A percentile compares a stretch with the other conserved stretches of the same genome.
phyloP scores from a whole-genome alignment of 257 asterid species.

The Knoxia roxburghii region DNA sequence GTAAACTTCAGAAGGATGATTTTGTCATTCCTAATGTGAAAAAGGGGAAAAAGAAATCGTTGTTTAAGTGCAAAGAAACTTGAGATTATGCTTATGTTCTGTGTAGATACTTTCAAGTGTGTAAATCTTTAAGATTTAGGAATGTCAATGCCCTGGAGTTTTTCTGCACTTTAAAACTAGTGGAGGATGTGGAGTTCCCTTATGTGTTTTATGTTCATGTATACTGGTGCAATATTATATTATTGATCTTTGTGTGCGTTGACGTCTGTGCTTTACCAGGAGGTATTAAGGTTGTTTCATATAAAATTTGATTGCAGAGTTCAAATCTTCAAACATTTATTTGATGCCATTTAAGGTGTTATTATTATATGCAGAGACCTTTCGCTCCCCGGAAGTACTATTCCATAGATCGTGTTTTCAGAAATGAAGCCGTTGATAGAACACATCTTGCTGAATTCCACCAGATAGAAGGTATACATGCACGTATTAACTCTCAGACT shows the following conservation, averaged over 20 bases:
- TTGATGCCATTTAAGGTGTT: slow-evolving; percentile 11
- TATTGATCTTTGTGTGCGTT: too few relatives aligned
- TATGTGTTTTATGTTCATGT: background rate
- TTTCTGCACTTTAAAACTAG: background rate
- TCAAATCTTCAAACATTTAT: background rate
- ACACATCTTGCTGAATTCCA: slow-evolving; percentile 99
- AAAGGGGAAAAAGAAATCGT: background rate
- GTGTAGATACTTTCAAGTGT: background rate
- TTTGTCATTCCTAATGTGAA: background rate
- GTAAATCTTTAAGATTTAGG: background rate
- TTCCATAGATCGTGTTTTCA: slow-evolving; percentile 93
- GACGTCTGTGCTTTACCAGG: too few relatives aligned
- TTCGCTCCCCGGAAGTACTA: slow-evolving; percentile 84
- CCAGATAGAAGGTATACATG: slow-evolving; percentile 83
- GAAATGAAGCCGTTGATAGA: slow-evolving; percentile 98
- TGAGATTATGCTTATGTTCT: background rate
- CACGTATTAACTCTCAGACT: background rate
- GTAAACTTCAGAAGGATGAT: background rate
- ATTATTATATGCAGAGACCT: slow-evolving; percentile 47
- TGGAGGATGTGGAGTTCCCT: background rate
- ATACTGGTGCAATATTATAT: too few relatives aligned
- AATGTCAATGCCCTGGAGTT: too few relatives aligned
- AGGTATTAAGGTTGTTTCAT: background rate
- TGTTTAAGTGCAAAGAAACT: background rate
- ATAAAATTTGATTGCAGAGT: background rate